Percentiles rank a stretch among this genome's conserved stretches.
phyloP scores from a whole-genome alignment of 495 filamentous ascomycete species.

The Daldinia decipiens region DNA sequence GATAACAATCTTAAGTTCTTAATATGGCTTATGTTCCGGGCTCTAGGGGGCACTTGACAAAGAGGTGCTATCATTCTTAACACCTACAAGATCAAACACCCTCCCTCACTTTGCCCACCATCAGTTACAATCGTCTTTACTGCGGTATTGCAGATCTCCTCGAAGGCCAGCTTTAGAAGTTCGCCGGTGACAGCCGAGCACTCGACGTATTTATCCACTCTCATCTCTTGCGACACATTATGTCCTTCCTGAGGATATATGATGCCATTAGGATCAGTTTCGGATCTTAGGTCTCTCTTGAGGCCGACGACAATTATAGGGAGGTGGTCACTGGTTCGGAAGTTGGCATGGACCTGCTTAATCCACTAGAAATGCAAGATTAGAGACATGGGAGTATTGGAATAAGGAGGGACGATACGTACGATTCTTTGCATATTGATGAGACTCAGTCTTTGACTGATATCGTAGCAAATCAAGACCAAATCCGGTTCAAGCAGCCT shows the following conservation, averaged over 20 bases:
- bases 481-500: conserved; percentile 75
- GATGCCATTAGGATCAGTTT: conserved; percentile 70
- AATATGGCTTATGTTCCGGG: background rate
- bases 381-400: conserved; percentile 7
- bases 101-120: conserved; percentile 58
- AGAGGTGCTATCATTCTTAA: background rate
- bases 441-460: conserved; percentile 72
- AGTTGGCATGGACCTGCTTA: conserved; percentile 70
- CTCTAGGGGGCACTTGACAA: background rate
- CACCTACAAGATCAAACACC: conserved; percentile 52
- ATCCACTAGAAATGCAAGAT: conserved; percentile 67
- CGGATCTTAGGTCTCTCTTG: conserved; percentile 79
- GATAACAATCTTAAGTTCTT: background rate
- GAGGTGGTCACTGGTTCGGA: conserved; percentile 65
- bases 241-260: conserved; percentile 81
- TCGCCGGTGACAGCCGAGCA: conserved; percentile 92
- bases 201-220: conserved; percentile 89
- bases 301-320: conserved; percentile 83
- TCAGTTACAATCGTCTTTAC: conserved; percentile 64
- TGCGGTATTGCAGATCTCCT: conserved; percentile 80
- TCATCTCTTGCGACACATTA: conserved; percentile 79
- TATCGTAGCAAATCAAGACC: conserved; percentile 83
- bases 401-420: conserved; percentile 43
- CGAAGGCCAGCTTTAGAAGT: conserved; percentile 73
- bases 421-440: conserved; percentile 69